These are phyloP conservation scores for Ganoderma meredithae DNA, from an alignment of 1,284 basidiomycete species.

Conservation along the genomic window DNA sequence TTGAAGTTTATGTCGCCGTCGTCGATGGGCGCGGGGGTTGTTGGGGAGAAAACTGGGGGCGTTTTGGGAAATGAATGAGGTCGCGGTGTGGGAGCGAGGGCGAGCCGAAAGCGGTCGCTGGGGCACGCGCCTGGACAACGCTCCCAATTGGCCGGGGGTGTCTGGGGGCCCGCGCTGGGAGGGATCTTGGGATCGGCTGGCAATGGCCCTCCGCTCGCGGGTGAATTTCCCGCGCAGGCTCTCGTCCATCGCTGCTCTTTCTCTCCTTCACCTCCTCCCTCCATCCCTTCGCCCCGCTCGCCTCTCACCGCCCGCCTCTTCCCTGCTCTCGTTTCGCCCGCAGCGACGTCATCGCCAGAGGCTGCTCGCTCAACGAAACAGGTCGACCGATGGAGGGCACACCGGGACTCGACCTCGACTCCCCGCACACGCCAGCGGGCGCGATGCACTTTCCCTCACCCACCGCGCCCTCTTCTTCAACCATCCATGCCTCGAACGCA, in stretches of 20 bases:
- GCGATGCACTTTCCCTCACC: slow-evolving; percentile 19
- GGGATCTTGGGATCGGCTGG: slow-evolving; percentile 4
- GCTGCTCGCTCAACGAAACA: not conserved
- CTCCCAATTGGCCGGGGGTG: not conserved
- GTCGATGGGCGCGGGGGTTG: not conserved
- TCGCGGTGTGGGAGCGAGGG: not conserved
- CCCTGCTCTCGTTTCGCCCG: not conserved
- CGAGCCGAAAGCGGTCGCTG: not conserved
- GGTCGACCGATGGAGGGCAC: slow-evolving; percentile 7
- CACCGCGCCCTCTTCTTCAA: slow-evolving; percentile 22
- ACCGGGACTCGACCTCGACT: slow-evolving; percentile 4
- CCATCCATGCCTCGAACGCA: slow-evolving; percentile 21
- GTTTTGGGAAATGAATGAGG: not conserved
- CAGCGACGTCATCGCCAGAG: not conserved
- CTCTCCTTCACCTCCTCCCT: slow-evolving; percentile 1
- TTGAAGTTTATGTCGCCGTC: not conserved
- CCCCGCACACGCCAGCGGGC: slow-evolving; percentile 19
- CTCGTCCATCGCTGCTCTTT: not conserved
- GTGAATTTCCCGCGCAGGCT: slow-evolving; percentile 5
- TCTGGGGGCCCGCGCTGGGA: not conserved
- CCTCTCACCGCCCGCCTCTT: not conserved
- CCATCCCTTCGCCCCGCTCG: not conserved
- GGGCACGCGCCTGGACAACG: not conserved
- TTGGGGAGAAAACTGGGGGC: not conserved
- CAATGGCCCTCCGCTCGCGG: not conserved